phyloP scores from a whole-genome alignment of 257 asterid species.

The Handroanthus guayacan region DNA sequence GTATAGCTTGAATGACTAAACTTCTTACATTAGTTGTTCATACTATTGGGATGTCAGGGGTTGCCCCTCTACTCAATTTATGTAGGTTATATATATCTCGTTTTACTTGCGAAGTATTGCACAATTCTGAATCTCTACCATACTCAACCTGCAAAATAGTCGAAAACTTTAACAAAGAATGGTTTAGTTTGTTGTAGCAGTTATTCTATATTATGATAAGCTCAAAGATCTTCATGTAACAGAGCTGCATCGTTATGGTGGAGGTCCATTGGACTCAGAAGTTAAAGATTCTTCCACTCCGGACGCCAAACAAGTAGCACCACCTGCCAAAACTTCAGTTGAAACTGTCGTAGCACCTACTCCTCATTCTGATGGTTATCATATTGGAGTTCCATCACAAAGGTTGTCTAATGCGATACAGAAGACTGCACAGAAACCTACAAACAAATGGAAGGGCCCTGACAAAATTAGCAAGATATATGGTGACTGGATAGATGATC shows the following conservation, averaged over 20 bases:
- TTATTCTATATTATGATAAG: background rate
- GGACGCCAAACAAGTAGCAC: conserved; percentile 51
- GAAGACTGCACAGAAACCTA: conserved; percentile 41
- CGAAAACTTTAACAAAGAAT: background rate
- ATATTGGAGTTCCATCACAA: conserved; percentile 57
- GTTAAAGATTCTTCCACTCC: conserved; percentile 53
- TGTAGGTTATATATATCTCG: background rate
- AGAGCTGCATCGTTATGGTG: conserved; percentile 54
- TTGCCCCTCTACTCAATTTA: background rate
- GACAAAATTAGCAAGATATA: conserved; percentile 74
- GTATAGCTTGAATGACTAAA: background rate
- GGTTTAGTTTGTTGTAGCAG: too few species aligned
- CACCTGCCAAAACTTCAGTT: conserved; percentile 37
- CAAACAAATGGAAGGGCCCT: conserved; percentile 72
- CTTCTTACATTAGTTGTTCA: background rate
- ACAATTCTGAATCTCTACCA: background rate
- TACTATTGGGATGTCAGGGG: background rate
- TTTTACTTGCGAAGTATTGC: background rate
- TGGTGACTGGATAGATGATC: conserved; percentile 72
- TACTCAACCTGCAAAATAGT: background rate
- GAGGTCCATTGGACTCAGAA: conserved; percentile 56
- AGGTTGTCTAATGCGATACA: conserved; percentile 53
- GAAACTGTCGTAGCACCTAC: conserved; percentile 39
- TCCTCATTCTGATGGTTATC: conserved; percentile 48
- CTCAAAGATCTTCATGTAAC: conserved; percentile 22